Percentiles rank a stretch among this genome's conserved stretches.
phyloP scores from a whole-genome alignment of 139 green algal genomes.

The Edaphochlamys debaryana region DNA sequence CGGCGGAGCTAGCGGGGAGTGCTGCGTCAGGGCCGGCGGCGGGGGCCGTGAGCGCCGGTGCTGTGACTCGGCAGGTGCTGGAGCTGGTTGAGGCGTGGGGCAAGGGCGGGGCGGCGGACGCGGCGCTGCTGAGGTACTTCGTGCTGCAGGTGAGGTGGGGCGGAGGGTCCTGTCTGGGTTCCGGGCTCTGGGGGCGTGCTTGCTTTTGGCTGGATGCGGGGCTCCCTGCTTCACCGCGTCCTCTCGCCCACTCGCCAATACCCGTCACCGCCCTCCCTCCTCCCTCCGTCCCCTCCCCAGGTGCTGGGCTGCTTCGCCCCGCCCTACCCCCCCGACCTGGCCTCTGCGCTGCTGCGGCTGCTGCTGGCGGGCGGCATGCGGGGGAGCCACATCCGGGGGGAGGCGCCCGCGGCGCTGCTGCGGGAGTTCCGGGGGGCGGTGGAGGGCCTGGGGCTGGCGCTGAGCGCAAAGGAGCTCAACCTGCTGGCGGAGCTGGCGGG shows the following conservation, averaged over 20 bases:
- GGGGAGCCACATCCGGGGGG: slow-evolving; percentile 14
- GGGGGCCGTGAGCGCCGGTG: not conserved
- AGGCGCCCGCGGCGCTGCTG: slow-evolving; percentile 27
- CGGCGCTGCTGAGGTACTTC: slow-evolving; percentile 15
- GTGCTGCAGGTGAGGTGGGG: slow-evolving; percentile 12
- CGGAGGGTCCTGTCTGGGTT: not conserved
- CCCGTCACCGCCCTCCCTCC: not conserved
- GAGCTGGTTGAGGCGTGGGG: slow-evolving; percentile 34
- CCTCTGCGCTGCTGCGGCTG: slow-evolving; percentile 17
- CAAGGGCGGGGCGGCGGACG: not conserved
- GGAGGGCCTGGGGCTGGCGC: not conserved
- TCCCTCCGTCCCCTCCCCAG: not conserved
- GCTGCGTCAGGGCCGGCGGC: not conserved
- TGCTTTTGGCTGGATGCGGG: not conserved
- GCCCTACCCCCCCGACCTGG: not conserved
- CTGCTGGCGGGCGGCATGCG: slow-evolving; percentile 30
- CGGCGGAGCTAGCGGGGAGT: not conserved
- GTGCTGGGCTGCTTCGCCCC: slow-evolving; percentile 13
- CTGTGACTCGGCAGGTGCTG: slow-evolving; percentile 2
- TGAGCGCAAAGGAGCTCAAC: slow-evolving; percentile 13
- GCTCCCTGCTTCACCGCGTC: not conserved
- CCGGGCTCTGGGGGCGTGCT: not conserved
- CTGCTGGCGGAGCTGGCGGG: slow-evolving; percentile 37
- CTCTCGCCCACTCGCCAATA: not conserved
- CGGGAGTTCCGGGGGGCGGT: slow-evolving; percentile 25